Base-by-base conservation (phyloP, 345 rosid genomes). In the Lagerstroemia speciosa region DNA sequence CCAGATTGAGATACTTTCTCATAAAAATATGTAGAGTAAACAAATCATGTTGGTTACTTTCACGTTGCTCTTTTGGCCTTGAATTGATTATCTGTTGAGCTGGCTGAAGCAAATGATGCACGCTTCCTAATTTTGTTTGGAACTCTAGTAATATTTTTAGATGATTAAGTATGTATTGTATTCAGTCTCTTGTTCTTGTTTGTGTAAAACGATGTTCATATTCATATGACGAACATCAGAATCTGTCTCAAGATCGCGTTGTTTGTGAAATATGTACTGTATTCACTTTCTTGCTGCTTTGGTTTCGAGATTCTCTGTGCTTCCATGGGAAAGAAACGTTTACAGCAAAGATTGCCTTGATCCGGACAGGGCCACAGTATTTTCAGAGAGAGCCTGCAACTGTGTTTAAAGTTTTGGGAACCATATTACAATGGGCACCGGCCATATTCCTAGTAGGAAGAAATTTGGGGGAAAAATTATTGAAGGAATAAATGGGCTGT, bases 401-500 rank as follows among this genome's bases (percentile, higher is more conserved):
- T 53, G 60, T 8, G 29, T 10, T 9, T n/a, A 5, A 20, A 27
- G 33, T 58, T 26, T 30, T 4, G 12, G 60, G 30, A 58, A 58
- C 19, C 63, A 29, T 58, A 58, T 29, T 58, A 58, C 63, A 67
- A 19, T 31, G 70, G 17, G 41, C n/a, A n/a, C n/a, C 2, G 10
- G 37, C 43, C 67, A 64, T 37, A 17, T 40, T n/a, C 31, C 37
- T 8, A 31, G n/a, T 15, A 46, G 22, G 19, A 20, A 45, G 26
- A 12, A 24, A 37, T 65, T 66, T 17, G 16, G 2, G 68, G 41
- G 14, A 66, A 66, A 15, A 67, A 67, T 67, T 67, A 67, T 67
- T 67, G 31, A 5, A 67, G 36, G 60, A 20, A 67, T 30, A 17
- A 50, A 67, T 58, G 10, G 29, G 6, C 63, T 58, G 63, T 27